A percentile compares a stretch with the other conserved stretches of the same genome.
phyloP scores from a whole-genome alignment of 345 rosid genomes.

The Mercurialis annua region DNA sequence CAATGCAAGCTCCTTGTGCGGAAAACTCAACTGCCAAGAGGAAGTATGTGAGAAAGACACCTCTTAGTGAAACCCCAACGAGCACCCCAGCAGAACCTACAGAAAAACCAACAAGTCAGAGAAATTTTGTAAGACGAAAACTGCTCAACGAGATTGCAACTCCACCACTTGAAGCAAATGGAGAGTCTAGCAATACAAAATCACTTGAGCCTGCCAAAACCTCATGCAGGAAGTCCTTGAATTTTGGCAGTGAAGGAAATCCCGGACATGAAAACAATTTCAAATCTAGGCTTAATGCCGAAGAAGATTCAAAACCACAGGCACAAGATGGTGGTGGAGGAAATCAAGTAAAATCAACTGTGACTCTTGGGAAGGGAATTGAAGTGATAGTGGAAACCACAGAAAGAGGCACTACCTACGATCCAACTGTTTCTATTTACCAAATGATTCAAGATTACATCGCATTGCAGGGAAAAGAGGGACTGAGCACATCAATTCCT shows the following conservation, averaged over 20 bases:
- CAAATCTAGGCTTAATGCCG: conserved; percentile 6
- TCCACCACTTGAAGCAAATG: conserved; percentile 16
- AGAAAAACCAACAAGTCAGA: conserved; percentile 9
- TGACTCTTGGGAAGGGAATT: conserved; percentile 22
- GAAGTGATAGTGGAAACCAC: conserved; percentile 37
- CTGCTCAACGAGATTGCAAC: conserved; percentile 21
- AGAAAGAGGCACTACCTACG: conserved; percentile 26
- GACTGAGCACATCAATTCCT: conserved; percentile 37
- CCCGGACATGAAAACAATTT: neutral
- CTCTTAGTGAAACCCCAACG: conserved; percentile 1
- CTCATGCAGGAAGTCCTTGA: conserved; percentile 25
- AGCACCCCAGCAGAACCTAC: neutral
- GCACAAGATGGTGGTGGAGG: conserved; percentile 16
- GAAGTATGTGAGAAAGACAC: conserved; percentile 15
- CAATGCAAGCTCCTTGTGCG: conserved; percentile 6
- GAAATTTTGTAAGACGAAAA: conserved; percentile 12
- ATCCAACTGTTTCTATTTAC: conserved; percentile 19
- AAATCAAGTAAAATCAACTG: conserved; percentile 24
- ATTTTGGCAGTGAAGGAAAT: conserved; percentile 18
- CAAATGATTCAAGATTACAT: conserved; percentile 26
- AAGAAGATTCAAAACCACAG: conserved; percentile 22
- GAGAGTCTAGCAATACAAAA: conserved; percentile 30
- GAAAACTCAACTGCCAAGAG: conserved; percentile 12
- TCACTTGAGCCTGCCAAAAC: conserved; percentile 14
- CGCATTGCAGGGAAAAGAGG: conserved; percentile 27